phyloP scores from a whole-genome alignment of 2,329 filamentous ascomycete species.

The Aspergillus sp. region DNA sequence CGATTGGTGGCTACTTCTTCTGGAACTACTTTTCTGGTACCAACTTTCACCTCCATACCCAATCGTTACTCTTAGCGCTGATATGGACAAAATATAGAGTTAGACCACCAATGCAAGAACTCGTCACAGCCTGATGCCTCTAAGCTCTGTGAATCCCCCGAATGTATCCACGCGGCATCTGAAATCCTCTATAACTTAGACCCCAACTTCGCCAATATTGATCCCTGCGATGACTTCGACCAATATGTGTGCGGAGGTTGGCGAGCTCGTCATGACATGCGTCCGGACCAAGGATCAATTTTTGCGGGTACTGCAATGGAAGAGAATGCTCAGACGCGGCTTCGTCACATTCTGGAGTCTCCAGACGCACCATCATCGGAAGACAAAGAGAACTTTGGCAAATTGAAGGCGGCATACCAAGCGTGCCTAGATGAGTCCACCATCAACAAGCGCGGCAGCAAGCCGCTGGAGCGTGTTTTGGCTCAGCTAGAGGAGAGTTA shows the following conservation, averaged over 20 bases:
- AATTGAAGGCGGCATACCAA: constrained; percentile 58
- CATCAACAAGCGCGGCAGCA: constrained; percentile 49
- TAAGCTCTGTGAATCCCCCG: constrained; percentile 49
- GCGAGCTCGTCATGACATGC: constrained; percentile 57
- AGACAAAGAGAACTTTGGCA: constrained; percentile 51
- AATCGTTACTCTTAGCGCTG: not conserved
- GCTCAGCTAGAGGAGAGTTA: constrained; percentile 45
- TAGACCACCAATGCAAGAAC: constrained; percentile 7
- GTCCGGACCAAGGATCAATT: constrained; percentile 55
- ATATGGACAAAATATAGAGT: not conserved
- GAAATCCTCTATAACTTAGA: constrained; percentile 57
- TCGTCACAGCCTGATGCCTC: constrained; percentile 11
- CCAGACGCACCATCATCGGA: constrained; percentile 30
- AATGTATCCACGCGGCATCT: constrained; percentile 58
- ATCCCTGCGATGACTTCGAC: constrained; percentile 65
- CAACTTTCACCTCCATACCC: not conserved
- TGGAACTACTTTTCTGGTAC: constrained; percentile 6
- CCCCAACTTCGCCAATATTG: constrained; percentile 55
- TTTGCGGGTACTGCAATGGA: constrained; percentile 57
- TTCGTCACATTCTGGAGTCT: constrained; percentile 59
- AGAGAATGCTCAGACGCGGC: constrained; percentile 52
- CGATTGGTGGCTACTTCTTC: constrained; percentile 6
- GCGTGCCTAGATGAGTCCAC: constrained; percentile 59
- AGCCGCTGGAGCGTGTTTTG: constrained; percentile 53
- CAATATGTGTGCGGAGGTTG: constrained; percentile 63